Evolutionary conservation across 208 protist genomes (phyloP).

Genomic region (Trypanosomatidae sp.): DNA sequence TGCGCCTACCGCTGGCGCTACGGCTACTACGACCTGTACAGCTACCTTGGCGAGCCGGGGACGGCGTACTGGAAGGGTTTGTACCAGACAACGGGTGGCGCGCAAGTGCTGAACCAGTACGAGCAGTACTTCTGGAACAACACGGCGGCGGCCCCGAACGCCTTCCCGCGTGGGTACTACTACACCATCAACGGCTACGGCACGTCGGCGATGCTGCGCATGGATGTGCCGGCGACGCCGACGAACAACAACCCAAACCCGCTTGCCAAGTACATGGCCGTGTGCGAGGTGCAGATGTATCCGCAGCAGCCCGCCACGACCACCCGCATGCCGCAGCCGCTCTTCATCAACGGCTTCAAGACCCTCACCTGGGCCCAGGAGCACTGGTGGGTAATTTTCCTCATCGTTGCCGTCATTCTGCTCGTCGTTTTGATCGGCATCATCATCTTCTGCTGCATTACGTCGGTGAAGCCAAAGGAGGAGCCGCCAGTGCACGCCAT

Average conservation of each 20-base stretch:
- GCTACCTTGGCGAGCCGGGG: conserved; percentile 36
- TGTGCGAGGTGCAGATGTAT: conserved; percentile 42
- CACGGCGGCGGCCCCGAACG: neutral
- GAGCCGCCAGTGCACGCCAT: conserved; percentile 32
- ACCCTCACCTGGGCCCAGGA: conserved; percentile 49
- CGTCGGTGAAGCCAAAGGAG: conserved; percentile 21
- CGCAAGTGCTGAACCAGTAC: conserved; percentile 32
- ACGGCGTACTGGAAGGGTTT: conserved; percentile 40
- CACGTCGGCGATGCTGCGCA: conserved; percentile 5
- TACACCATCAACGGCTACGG: conserved; percentile 23
- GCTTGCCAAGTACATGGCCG: conserved; percentile 14
- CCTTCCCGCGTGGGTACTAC: conserved; percentile 40
- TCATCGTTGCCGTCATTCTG: conserved; percentile 32
- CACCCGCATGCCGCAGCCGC: conserved; percentile 32
- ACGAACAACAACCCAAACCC: conserved; percentile 30
- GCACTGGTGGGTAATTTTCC: conserved; percentile 56
- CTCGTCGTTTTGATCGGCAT: conserved; percentile 25
- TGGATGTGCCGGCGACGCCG: conserved; percentile 22
- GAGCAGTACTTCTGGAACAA: conserved; percentile 28
- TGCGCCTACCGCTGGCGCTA: conserved; percentile 55
- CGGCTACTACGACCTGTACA: conserved; percentile 45
- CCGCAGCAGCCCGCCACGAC: neutral
- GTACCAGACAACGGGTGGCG: conserved; percentile 8
- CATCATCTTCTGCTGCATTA: conserved; percentile 44
- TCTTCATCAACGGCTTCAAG: conserved; percentile 47